These are phyloP conservation scores for Sclerotinia subarctica DNA, from an alignment of 2,329 filamentous ascomycete genomes.

Conservation along the genomic window DNA sequence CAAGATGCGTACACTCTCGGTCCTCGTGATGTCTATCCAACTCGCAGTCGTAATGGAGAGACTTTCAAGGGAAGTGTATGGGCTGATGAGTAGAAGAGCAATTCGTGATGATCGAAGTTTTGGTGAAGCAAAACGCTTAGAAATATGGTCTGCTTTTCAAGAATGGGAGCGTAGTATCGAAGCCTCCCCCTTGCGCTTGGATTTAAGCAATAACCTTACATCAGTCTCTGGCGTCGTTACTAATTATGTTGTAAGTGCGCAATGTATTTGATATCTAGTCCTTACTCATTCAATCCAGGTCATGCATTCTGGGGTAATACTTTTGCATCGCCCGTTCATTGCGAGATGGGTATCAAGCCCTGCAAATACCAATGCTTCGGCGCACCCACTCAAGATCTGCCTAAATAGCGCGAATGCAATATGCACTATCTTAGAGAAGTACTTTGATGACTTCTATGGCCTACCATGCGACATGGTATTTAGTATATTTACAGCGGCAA, in stretches of 20 bases:
- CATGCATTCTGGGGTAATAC: conserved; percentile 33
- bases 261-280: not conserved
- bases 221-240: conserved; percentile 35
- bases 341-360: conserved; percentile 29
- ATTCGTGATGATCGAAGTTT: conserved; percentile 32
- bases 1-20: conserved; percentile 35
- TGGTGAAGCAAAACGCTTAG: conserved; percentile 32
- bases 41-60: conserved; percentile 32
- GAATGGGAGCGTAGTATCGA: conserved; percentile 34
- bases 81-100: conserved; percentile 30
- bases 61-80: conserved; percentile 34
- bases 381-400: conserved; percentile 31
- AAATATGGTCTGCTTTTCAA: conserved; percentile 29
- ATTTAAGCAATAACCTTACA: conserved; percentile 30
- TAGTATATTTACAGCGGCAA: conserved; percentile 36
- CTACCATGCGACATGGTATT: conserved; percentile 38
- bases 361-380: conserved; percentile 16
- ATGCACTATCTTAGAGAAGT: conserved; percentile 35
- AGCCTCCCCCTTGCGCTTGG: conserved; percentile 32
- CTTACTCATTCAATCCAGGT: conserved; percentile 24
- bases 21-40: conserved; percentile 33
- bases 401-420: conserved; percentile 35
- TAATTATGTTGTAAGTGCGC: conserved; percentile 34
- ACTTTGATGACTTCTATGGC: conserved; percentile 32
- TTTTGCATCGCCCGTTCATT: conserved; percentile 37